A percentile compares a stretch with the other conserved stretches of the same genome.
Conservation (phyloP, 2,329 filamentous ascomycete species). For the Aquanectria penicillioides region DNA sequence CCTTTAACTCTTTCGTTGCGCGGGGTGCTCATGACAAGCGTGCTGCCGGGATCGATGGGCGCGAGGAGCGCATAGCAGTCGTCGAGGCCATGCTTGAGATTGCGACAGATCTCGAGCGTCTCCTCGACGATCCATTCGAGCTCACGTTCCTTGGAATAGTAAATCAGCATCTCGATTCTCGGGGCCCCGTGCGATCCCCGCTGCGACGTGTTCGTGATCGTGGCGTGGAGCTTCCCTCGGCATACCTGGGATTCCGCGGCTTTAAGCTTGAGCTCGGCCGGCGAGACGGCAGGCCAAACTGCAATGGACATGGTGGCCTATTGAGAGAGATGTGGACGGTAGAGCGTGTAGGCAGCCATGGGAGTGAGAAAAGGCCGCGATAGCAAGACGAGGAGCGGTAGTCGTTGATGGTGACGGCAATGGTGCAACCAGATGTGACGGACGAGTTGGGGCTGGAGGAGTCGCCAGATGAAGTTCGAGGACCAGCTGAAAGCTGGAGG, state of each 20-base stretch:
- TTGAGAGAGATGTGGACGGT: slow-evolving; percentile 4
- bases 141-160: slow-evolving; percentile 57
- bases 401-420: slow-evolving; percentile 1
- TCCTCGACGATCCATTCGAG: slow-evolving; percentile 64
- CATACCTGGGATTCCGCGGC: slow-evolving; percentile 63
- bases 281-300: slow-evolving; percentile 66
- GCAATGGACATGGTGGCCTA: slow-evolving; percentile 63
- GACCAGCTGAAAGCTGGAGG: slow-evolving; percentile 11
- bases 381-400: not conserved
- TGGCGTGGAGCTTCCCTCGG: not conserved
- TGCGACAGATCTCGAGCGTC: slow-evolving; percentile 58
- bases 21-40: slow-evolving; percentile 86
- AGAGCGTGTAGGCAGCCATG: slow-evolving; percentile 36
- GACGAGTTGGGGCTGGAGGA: slow-evolving; percentile 35
- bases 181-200: not conserved
- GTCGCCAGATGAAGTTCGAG: slow-evolving; percentile 24
- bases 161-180: slow-evolving; percentile 39
- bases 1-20: slow-evolving; percentile 93
- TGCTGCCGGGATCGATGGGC: slow-evolving; percentile 85
- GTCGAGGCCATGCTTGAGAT: slow-evolving; percentile 75
- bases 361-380: slow-evolving; percentile 24
- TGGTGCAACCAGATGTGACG: slow-evolving; percentile 10
- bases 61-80: slow-evolving; percentile 90
- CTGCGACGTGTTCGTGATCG: not conserved
- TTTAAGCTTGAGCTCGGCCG: slow-evolving; percentile 60